These are phyloP conservation scores for Lactifluus subvellereus DNA, from an alignment of 768 basidiomycete species.

Conservation along the genomic window DNA sequence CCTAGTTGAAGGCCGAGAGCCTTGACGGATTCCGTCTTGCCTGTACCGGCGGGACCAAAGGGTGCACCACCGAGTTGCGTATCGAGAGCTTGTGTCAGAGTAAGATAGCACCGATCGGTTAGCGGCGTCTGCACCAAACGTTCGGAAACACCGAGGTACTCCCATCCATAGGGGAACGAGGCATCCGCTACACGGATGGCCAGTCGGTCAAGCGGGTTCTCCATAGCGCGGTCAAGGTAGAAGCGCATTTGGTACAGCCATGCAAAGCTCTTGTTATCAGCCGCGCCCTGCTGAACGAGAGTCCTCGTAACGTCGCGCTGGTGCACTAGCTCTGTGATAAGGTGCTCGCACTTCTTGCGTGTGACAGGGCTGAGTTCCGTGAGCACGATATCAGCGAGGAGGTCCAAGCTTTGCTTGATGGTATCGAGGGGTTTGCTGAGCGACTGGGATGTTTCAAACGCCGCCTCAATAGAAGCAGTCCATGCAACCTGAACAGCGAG, in stretches of 20 bases:
- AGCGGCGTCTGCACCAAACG: constrained; percentile 96
- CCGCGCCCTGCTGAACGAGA: constrained; percentile 59
- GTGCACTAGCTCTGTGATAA: constrained; percentile 98
- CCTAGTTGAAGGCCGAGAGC: constrained; percentile 96
- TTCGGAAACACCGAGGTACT: constrained; percentile 96
- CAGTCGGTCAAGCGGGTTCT: constrained; percentile 76
- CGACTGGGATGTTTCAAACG: constrained; percentile 49
- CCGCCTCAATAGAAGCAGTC: constrained; percentile 77
- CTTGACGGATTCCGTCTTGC: constrained; percentile 99
- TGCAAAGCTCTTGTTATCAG: constrained; percentile 67
- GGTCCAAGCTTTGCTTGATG: constrained; percentile 77
- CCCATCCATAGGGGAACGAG: constrained; percentile 95
- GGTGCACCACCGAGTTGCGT: constrained; percentile 95
- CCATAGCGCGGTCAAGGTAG: constrained; percentile 69
- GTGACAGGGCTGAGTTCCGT: constrained; percentile 84
- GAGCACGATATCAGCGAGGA: constrained; percentile 95
- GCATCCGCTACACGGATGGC: constrained; percentile 85
- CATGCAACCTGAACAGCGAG: constrained; percentile 94
- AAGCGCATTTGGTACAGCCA: constrained; percentile 99
- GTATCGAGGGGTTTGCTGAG: constrained; percentile 68
- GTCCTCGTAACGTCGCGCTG: constrained; percentile 90
- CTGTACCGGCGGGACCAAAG: constrained; percentile 93
- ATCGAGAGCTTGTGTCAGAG: constrained; percentile 91
- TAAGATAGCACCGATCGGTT: constrained; percentile 95
- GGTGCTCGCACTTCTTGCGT: constrained; percentile 96